Evolutionary conservation across 768 basidiomycete genomes (phyloP).

Genomic region (Clitopilus passeckerianus): DNA sequence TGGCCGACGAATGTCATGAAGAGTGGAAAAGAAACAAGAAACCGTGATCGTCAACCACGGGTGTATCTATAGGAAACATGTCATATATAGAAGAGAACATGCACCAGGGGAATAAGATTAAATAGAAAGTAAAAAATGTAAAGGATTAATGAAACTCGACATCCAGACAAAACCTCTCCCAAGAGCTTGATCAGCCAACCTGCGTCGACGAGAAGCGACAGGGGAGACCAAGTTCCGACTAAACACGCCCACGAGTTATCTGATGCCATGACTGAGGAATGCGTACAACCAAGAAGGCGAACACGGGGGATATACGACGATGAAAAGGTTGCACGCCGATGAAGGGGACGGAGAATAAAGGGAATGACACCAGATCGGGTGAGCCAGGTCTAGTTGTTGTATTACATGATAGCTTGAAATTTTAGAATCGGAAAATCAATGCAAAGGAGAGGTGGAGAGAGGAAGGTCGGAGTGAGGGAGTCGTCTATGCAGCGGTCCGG

Average conservation of each 20-base stretch:
- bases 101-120: not conserved
- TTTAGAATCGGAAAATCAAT: not conserved
- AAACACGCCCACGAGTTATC: not conserved
- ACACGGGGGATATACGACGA: not conserved
- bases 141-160: not conserved
- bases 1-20: not conserved
- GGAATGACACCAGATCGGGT: conserved; percentile 4
- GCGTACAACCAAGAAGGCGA: conserved; percentile 1
- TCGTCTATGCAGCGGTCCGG: conserved; percentile 35
- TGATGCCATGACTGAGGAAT: not conserved
- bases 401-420: conserved; percentile 4
- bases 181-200: not conserved
- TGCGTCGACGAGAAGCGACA: not conserved
- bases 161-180: not conserved
- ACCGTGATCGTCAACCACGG: not conserved
- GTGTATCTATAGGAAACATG: not conserved
- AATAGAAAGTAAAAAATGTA: conserved; percentile 1
- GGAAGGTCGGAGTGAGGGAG: not conserved
- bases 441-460: conserved; percentile 1
- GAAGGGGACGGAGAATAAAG: not conserved
- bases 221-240: not conserved
- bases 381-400: conserved; percentile 2
- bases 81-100: not conserved
- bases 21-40: not conserved
- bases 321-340: not conserved